Evolutionary conservation across 2,329 filamentous ascomycete genomes (phyloP).

Genomic region (Monilinia fructigena): DNA sequence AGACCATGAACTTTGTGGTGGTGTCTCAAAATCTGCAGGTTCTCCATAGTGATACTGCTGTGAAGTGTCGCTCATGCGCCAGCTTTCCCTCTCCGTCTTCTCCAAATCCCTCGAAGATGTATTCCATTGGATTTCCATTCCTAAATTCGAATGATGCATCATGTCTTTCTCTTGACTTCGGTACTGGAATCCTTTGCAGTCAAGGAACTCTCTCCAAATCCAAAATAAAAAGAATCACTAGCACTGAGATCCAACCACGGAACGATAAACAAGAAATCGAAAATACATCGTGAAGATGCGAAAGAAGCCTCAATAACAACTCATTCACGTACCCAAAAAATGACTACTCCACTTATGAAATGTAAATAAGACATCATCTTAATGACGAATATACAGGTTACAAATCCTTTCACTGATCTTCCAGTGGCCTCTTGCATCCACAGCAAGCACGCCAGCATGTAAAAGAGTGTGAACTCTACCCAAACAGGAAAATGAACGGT

Average conservation of each 20-base stretch:
- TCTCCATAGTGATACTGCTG: constrained; percentile 4
- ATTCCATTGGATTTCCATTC: neutral
- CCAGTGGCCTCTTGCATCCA: neutral
- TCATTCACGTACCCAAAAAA: constrained; percentile 1
- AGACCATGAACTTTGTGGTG: constrained; percentile 2
- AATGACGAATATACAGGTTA: neutral
- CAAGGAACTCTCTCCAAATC: neutral
- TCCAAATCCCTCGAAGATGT: neutral
- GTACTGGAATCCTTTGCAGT: neutral
- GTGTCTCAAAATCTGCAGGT: constrained; percentile 16
- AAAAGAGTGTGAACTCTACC: too few species aligned
- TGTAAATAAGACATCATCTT: neutral
- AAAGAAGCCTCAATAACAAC: neutral
- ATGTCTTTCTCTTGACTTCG: neutral
- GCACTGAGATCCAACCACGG: neutral
- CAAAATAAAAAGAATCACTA: neutral
- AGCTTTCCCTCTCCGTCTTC: neutral
- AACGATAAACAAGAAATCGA: neutral
- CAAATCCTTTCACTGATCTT: neutral
- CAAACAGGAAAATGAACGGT: too few species aligned
- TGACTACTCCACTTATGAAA: constrained; percentile 14
- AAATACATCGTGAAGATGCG: neutral
- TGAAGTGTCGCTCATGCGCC: neutral
- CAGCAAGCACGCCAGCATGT: too few species aligned
- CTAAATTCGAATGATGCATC: constrained; percentile 11